phyloP scores from a whole-genome alignment of 345 rosid species.

The Gossypium australe region DNA sequence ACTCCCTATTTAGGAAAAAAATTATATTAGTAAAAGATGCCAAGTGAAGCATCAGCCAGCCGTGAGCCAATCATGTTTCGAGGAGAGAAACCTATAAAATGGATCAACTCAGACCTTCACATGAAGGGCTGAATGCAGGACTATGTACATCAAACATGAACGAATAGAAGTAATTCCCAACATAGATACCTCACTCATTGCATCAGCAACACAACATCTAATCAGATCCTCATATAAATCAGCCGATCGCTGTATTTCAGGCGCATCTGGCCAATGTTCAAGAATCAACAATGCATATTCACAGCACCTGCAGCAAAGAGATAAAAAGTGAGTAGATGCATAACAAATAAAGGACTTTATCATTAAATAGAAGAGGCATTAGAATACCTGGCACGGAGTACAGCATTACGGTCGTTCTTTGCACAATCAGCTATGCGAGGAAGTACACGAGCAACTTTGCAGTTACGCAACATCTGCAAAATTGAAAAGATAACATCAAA shows the following conservation, averaged over 20 bases:
- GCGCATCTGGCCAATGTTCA: slow-evolving; percentile 98
- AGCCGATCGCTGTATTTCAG: slow-evolving; percentile 91
- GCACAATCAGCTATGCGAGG: slow-evolving; percentile 92
- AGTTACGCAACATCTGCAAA: slow-evolving; percentile 86
- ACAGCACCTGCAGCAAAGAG: slow-evolving; percentile 62
- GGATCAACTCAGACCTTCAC: not conserved
- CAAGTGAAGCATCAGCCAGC: not conserved
- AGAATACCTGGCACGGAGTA: slow-evolving; percentile 84
- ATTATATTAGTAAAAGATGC: not conserved
- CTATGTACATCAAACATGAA: not conserved
- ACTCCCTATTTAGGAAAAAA: not conserved
- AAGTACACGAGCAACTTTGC: slow-evolving; percentile 90
- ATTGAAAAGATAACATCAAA: slow-evolving; percentile 13
- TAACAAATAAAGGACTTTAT: slow-evolving; percentile 15
- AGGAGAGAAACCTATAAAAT: not conserved
- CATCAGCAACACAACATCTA: slow-evolving; percentile 92
- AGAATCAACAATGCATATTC: slow-evolving; percentile 90
- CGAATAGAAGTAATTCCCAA: not conserved
- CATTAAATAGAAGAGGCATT: slow-evolving; percentile 8
- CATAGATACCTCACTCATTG: slow-evolving; percentile 92
- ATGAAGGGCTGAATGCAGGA: slow-evolving; percentile 5
- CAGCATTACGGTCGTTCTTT: slow-evolving; percentile 85
- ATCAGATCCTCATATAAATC: slow-evolving; percentile 89
- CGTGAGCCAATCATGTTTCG: not conserved
- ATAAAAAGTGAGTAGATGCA: slow-evolving; percentile 7